phyloP scores from a whole-genome alignment of 495 filamentous ascomycete genomes.

The Penicillium samsonianum region DNA sequence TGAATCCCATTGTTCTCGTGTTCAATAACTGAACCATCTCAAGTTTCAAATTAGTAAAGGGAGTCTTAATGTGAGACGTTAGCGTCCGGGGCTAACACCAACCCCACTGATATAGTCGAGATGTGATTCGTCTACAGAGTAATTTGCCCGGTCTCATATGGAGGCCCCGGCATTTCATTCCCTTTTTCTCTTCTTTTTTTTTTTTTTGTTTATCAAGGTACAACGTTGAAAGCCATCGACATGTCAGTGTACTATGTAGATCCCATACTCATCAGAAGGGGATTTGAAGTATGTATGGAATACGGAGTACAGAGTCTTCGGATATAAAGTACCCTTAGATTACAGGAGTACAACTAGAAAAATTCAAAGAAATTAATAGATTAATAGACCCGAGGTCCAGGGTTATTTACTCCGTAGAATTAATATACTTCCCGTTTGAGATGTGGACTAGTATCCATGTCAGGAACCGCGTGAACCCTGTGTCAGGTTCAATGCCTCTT shows the following conservation, averaged over 20 bases:
- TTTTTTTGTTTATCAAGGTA: background rate
- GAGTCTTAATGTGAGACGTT: conserved; percentile 19
- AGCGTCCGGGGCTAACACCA: background rate
- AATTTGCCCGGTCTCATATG: background rate
- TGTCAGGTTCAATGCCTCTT: conserved; percentile 11
- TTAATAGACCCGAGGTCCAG: no score
- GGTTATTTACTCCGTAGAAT: no score
- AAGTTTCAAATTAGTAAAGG: background rate
- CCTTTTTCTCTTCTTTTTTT: background rate
- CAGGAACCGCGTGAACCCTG: background rate
- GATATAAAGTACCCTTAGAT: background rate
- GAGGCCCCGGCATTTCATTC: background rate
- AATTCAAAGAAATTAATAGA: background rate
- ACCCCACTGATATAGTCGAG: background rate
- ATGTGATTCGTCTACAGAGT: background rate
- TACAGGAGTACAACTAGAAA: background rate
- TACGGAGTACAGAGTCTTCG: background rate
- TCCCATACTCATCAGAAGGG: background rate
- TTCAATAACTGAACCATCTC: background rate
- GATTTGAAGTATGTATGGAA: background rate
- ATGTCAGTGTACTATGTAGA: background rate
- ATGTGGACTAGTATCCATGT: conserved; percentile 6
- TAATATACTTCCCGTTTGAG: conserved; percentile 20
- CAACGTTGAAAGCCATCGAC: background rate
- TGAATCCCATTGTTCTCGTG: no score